Percentiles rank a stretch among this genome's conserved stretches.
Evolutionary conservation across 2,329 filamentous ascomycete species (phyloP).

Genomic region (Metarhizium guizhouense): DNA sequence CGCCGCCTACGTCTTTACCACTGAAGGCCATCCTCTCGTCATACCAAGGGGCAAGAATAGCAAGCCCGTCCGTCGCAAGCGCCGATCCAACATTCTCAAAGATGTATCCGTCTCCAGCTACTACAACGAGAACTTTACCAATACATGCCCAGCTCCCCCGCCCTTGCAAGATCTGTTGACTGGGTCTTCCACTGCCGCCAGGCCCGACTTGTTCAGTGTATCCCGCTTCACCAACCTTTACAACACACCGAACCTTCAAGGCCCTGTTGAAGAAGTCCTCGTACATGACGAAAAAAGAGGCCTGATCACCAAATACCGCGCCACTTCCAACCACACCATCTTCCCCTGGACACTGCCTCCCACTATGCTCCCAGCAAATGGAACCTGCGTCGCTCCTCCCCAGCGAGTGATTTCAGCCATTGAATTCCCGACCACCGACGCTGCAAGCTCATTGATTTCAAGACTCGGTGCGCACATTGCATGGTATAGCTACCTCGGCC

Average conservation of each 20-base stretch:
- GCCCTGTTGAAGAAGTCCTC: constrained; percentile 27
- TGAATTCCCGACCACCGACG: constrained; percentile 47
- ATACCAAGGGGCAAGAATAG: constrained; percentile 46
- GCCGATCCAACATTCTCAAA: background rate
- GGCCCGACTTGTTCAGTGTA: constrained; percentile 79
- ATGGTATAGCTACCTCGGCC: constrained; percentile 27
- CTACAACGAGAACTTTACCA: constrained; percentile 37
- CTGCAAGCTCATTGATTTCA: constrained; percentile 21
- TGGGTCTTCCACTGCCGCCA: constrained; percentile 70
- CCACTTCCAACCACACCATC: constrained; percentile 69
- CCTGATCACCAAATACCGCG: constrained; percentile 30
- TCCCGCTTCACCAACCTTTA: constrained; percentile 77
- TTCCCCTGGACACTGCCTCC: constrained; percentile 90
- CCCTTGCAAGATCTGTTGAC: constrained; percentile 54
- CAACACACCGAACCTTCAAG: constrained; percentile 58
- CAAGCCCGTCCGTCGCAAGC: constrained; percentile 5
- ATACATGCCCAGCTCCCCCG: constrained; percentile 56
- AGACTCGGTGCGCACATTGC: constrained; percentile 24
- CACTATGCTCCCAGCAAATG: constrained; percentile 65
- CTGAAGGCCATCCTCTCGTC: constrained; percentile 87
- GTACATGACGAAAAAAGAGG: constrained; percentile 35
- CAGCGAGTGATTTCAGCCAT: constrained; percentile 61
- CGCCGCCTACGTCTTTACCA: constrained; percentile 85
- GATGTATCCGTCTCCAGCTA: constrained; percentile 21
- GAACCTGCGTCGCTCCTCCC: constrained; percentile 65